phyloP scores from a whole-genome alignment of 2,329 filamentous ascomycete species.

The Colletotrichum sp. region DNA sequence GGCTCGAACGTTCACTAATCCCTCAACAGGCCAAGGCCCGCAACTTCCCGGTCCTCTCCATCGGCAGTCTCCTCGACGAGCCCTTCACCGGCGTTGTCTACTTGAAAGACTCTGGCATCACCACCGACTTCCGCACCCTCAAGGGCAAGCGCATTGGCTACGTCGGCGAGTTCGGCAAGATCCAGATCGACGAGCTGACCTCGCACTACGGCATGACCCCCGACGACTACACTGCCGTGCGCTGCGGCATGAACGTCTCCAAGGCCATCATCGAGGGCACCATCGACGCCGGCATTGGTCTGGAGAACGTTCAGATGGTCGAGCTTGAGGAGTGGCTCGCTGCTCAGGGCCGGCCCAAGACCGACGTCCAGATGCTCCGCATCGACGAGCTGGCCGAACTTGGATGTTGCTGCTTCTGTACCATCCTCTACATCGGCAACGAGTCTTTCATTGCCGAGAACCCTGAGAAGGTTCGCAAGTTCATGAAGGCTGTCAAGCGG shows the following conservation, averaged over 20 bases:
- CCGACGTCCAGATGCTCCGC: slow-evolving; percentile 79
- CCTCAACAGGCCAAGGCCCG: slow-evolving; percentile 72
- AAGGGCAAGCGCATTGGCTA: slow-evolving; percentile 81
- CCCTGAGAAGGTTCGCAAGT: slow-evolving; percentile 69
- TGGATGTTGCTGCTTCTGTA: slow-evolving; percentile 85
- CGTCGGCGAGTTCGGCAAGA: slow-evolving; percentile 83
- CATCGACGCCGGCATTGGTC: slow-evolving; percentile 77
- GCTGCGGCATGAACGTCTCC: slow-evolving; percentile 83
- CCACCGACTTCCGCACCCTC: slow-evolving; percentile 74
- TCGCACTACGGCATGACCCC: slow-evolving; percentile 78
- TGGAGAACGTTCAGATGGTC: slow-evolving; percentile 86
- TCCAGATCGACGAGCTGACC: slow-evolving; percentile 83
- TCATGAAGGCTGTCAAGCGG: slow-evolving; percentile 75
- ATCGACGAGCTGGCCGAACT: slow-evolving; percentile 82
- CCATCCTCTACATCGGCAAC: slow-evolving; percentile 82
- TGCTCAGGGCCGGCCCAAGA: slow-evolving; percentile 63
- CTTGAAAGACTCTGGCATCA: slow-evolving; percentile 76
- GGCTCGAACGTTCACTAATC: background rate
- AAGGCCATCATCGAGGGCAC: slow-evolving; percentile 76
- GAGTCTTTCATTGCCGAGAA: slow-evolving; percentile 71
- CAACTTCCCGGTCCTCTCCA: slow-evolving; percentile 73
- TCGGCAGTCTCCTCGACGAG: slow-evolving; percentile 79
- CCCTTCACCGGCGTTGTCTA: slow-evolving; percentile 83
- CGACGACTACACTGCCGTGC: slow-evolving; percentile 75
- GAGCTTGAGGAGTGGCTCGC: slow-evolving; percentile 80